These are phyloP conservation scores for Eleusine indica DNA, from an alignment of 176 grass and related monocot species.

Conservation along the genomic window DNA sequence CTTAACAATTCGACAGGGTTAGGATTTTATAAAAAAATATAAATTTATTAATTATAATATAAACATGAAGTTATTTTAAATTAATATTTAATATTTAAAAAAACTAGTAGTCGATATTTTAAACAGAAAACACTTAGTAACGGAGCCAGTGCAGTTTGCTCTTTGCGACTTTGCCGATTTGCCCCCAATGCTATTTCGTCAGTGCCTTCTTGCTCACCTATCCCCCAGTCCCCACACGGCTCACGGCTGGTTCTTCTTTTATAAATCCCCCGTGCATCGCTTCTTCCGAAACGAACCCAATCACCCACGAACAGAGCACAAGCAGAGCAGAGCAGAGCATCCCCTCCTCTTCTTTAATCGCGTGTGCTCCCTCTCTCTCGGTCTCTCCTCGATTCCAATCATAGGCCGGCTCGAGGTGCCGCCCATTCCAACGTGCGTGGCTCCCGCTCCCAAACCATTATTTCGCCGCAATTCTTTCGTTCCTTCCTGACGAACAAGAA, in stretches of 20 bases:
- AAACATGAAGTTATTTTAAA: no score
- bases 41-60: no score
- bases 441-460: constrained; percentile 5
- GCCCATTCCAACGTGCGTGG: constrained; percentile 33
- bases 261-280: constrained; percentile 16
- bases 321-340: constrained; percentile 36
- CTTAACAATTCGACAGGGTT: no score
- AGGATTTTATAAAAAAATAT: no score
- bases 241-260: neutral
- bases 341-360: neutral
- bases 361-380: neutral
- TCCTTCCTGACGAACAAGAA: neutral
- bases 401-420: constrained; percentile 53
- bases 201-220: no score
- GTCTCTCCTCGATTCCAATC: constrained; percentile 23
- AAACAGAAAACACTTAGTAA: no score
- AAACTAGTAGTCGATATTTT: no score
- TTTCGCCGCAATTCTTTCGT: neutral
- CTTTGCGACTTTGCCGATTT: no score
- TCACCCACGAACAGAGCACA: neutral
- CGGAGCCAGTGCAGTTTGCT: no score
- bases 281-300: constrained; percentile 29
- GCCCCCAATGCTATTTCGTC: no score
- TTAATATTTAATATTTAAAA: no score
- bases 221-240: neutral